phyloP scores from a whole-genome alignment of 257 asterid species.

The Penstemon davidsonii region DNA sequence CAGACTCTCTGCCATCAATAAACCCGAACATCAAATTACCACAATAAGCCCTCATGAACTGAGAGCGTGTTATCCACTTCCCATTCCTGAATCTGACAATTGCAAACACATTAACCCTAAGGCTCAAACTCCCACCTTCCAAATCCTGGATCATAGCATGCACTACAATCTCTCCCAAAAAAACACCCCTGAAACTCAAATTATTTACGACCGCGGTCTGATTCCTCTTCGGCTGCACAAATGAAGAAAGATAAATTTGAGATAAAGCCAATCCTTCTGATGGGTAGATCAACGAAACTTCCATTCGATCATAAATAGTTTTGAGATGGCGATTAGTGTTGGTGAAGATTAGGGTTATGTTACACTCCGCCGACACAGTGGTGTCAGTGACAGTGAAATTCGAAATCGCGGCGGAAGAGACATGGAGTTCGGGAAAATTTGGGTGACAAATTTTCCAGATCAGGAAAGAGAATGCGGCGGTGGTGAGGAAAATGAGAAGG shows the following conservation, averaged over 20 bases:
- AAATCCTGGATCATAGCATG: constrained; percentile 31
- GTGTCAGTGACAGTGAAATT: constrained; percentile 18
- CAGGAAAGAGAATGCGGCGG: constrained; percentile 18
- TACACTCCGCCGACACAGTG: constrained; percentile 34
- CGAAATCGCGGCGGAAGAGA: constrained; percentile 36
- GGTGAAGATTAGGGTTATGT: constrained; percentile 33
- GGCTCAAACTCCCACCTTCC: constrained; percentile 32
- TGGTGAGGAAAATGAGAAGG: constrained; percentile 9
- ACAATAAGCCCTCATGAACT: constrained; percentile 36
- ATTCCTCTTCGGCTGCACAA: constrained; percentile 34
- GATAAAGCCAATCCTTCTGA: constrained; percentile 29
- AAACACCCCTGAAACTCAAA: constrained; percentile 23
- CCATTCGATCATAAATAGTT: constrained; percentile 29
- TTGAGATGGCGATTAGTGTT: constrained; percentile 40
- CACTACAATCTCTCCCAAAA: constrained; percentile 21
- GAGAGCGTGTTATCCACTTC: constrained; percentile 29
- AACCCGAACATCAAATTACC: constrained; percentile 32
- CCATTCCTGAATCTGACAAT: constrained; percentile 25
- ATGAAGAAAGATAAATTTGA: constrained; percentile 26
- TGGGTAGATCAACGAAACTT: constrained; percentile 28
- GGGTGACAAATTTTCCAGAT: constrained; percentile 38
- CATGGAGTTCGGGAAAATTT: constrained; percentile 25
- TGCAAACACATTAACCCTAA: constrained; percentile 30
- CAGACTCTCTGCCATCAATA: constrained; percentile 24
- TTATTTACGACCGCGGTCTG: constrained; percentile 21